Percentiles rank a stretch among this genome's conserved stretches.
Evolutionary conservation across 306 rosid species (phyloP).

Genomic region (Rubus idaeus): DNA sequence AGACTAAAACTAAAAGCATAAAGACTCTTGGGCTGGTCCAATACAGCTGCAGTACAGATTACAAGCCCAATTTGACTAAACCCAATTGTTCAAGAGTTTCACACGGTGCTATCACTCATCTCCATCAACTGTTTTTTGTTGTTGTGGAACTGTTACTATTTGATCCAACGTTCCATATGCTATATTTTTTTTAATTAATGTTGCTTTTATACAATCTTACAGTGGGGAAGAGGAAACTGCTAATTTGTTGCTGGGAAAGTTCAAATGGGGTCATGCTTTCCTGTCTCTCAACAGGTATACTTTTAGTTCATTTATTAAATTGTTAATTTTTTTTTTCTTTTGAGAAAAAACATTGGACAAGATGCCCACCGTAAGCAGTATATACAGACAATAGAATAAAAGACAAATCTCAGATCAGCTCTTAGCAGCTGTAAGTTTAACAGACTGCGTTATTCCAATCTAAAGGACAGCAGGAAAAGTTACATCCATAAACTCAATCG

Average conservation of each 20-base stretch:
- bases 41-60: background rate
- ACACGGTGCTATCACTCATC: background rate
- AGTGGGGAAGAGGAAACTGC: slow-evolving; percentile 97
- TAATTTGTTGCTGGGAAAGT: slow-evolving; percentile 77
- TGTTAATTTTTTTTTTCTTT: background rate
- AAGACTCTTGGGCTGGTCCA: background rate
- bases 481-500: background rate
- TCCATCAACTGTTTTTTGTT: background rate
- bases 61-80: background rate
- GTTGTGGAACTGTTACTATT: slow-evolving; percentile 10
- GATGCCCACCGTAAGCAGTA: background rate
- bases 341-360: background rate
- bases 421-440: background rate
- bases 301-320: background rate
- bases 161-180: slow-evolving; percentile 13
- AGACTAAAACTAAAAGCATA: background rate
- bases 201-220: slow-evolving; percentile 30
- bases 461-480: background rate
- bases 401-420: too few relatives aligned
- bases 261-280: slow-evolving; percentile 98
- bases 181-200: background rate
- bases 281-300: slow-evolving; percentile 75
- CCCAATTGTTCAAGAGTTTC: background rate
- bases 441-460: background rate
- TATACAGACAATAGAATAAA: background rate